A percentile compares a stretch with the other conserved stretches of the same genome.
These are phyloP conservation scores for Glarea lozoyensis DNA, from an alignment of 495 filamentous ascomycete species.

Conservation along the genomic window DNA sequence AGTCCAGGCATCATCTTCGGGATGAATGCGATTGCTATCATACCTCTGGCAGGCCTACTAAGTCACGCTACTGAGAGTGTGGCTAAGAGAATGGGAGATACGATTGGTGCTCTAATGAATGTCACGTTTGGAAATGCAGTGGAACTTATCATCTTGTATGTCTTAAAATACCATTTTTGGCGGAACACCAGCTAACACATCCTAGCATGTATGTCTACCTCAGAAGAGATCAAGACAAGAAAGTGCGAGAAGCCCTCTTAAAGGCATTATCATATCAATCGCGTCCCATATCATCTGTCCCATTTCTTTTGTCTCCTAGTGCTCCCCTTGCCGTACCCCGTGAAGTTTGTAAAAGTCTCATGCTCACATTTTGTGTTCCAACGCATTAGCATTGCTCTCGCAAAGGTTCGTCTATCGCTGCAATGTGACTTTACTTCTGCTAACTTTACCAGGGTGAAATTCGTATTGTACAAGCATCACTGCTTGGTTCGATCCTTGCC, in stretches of 20 bases:
- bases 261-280: slow-evolving; percentile 34
- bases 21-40: slow-evolving; percentile 76
- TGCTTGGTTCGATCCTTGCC: slow-evolving; percentile 80
- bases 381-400: slow-evolving; percentile 51
- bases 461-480: slow-evolving; percentile 77
- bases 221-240: slow-evolving; percentile 26
- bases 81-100: slow-evolving; percentile 68
- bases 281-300: slow-evolving; percentile 25
- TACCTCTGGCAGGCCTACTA: slow-evolving; percentile 73
- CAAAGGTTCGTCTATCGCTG: slow-evolving; percentile 38
- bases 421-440: slow-evolving; percentile 25
- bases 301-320: slow-evolving; percentile 16
- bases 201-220: slow-evolving; percentile 33
- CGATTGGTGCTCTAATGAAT: slow-evolving; percentile 72
- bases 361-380: slow-evolving; percentile 26
- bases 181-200: slow-evolving; percentile 14
- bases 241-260: slow-evolving; percentile 30
- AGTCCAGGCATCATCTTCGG: slow-evolving; percentile 46
- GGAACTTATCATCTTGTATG: slow-evolving; percentile 77
- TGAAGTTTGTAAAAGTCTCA: slow-evolving; percentile 20
- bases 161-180: background rate
- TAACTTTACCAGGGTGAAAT: slow-evolving; percentile 61
- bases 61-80: slow-evolving; percentile 77
- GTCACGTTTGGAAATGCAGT: slow-evolving; percentile 88
- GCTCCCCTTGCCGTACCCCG: slow-evolving; percentile 9